A percentile compares a stretch with the other conserved stretches of the same genome.
These are phyloP conservation scores for Penicillium macrosclerotiorum DNA, from an alignment of 495 filamentous ascomycete species.

Conservation along the genomic window DNA sequence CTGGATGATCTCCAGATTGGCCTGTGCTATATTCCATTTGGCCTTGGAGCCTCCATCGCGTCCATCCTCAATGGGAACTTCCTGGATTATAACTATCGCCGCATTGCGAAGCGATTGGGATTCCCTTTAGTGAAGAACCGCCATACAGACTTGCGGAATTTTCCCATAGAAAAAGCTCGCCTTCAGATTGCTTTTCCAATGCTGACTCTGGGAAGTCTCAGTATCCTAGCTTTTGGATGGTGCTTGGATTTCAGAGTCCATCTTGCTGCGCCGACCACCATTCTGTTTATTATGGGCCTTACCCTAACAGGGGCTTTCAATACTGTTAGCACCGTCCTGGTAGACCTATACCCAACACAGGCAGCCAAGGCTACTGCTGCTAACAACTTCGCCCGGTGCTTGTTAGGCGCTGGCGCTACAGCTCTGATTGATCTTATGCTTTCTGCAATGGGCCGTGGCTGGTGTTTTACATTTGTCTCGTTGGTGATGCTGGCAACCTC, in stretches of 20 bases:
- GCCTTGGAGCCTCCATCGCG: conserved; percentile 66
- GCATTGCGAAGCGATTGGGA: conserved; percentile 33
- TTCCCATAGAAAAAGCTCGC: conserved; percentile 65
- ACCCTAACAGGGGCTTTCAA: conserved; percentile 56
- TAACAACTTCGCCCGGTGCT: conserved; percentile 66
- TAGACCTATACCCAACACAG: conserved; percentile 62
- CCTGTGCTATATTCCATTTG: conserved; percentile 48
- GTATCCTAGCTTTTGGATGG: conserved; percentile 41
- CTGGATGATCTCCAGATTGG: conserved; percentile 50
- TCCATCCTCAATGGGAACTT: conserved; percentile 88
- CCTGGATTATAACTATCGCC: conserved; percentile 49
- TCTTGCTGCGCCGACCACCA: conserved; percentile 45
- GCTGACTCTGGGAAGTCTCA: conserved; percentile 35
- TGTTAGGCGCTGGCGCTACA: conserved; percentile 65
- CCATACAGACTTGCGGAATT: conserved; percentile 51
- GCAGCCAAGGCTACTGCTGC: conserved; percentile 67
- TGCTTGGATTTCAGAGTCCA: conserved; percentile 33
- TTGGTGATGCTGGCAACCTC: conserved; percentile 50
- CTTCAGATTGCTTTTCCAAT: conserved; percentile 48
- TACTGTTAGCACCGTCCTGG: conserved; percentile 57
- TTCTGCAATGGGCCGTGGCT: conserved; percentile 61
- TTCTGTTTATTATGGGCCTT: conserved; percentile 61
- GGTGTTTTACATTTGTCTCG: conserved; percentile 68
- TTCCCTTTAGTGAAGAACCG: conserved; percentile 50
- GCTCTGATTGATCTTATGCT: conserved; percentile 67